A percentile compares a stretch with the other conserved stretches of the same genome.
Conservation (phyloP, 495 filamentous ascomycete genomes). For the Daldinia decipiens region DNA sequence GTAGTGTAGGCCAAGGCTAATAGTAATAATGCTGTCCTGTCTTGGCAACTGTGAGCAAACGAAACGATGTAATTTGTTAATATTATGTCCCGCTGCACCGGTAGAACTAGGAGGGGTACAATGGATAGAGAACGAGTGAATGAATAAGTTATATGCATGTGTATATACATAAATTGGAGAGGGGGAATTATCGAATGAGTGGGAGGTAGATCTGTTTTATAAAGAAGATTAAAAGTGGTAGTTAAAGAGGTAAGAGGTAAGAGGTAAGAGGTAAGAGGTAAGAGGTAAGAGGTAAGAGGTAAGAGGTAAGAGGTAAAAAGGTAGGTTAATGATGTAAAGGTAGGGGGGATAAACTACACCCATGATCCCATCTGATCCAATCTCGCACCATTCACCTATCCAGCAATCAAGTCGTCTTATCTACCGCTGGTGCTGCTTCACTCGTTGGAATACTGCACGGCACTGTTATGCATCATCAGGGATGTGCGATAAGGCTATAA, state of each 20-base stretch:
- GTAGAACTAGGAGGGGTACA: background rate
- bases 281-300: background rate
- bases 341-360: conserved; percentile 19
- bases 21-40: conserved; percentile 18
- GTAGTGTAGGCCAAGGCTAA: conserved; percentile 6
- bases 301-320: background rate
- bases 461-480: conserved; percentile 40
- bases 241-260: background rate
- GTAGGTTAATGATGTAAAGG: no score
- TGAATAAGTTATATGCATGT: background rate
- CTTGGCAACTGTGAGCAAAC: conserved; percentile 31
- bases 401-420: conserved; percentile 47
- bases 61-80: conserved; percentile 32
- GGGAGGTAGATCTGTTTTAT: conserved; percentile 31
- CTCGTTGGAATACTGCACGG: conserved; percentile 22
- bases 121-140: background rate
- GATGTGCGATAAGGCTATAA: conserved; percentile 57
- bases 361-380: conserved; percentile 44
- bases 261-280: background rate
- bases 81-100: background rate
- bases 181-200: background rate
- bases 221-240: conserved; percentile 17
- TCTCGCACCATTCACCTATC: conserved; percentile 42
- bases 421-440: conserved; percentile 45
- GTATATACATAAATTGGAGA: background rate